phyloP scores from a whole-genome alignment of 768 basidiomycete species.

The Pulveroboletus sp. region DNA sequence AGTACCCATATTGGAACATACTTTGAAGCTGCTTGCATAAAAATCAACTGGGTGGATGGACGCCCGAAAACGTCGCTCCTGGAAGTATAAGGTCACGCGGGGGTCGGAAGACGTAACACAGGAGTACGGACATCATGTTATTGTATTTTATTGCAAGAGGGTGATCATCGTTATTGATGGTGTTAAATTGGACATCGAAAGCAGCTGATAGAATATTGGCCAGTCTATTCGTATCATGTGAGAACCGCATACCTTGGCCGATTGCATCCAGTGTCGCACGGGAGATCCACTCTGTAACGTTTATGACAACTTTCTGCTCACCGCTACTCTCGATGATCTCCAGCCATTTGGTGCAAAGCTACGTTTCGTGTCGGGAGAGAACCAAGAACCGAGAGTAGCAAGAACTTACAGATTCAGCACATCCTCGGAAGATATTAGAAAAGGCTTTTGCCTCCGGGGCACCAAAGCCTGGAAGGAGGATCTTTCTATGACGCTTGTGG shows the following conservation, averaged over 20 bases:
- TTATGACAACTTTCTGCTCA: conserved; percentile 15
- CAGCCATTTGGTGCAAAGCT: conserved; percentile 26
- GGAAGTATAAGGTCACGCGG: conserved; percentile 3
- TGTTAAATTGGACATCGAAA: conserved; percentile 46
- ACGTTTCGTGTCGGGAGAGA: neutral
- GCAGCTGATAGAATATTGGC: conserved; percentile 30
- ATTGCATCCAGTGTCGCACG: conserved; percentile 49
- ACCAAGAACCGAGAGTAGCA: neutral
- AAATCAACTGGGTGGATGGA: conserved; percentile 15
- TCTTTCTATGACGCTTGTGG: conserved; percentile 51
- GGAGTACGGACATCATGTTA: conserved; percentile 10
- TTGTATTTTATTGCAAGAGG: conserved; percentile 6
- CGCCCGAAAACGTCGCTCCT: conserved; percentile 13
- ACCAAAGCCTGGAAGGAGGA: conserved; percentile 56
- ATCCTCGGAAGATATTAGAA: conserved; percentile 44
- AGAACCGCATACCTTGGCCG: conserved; percentile 37
- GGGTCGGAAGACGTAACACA: conserved; percentile 2
- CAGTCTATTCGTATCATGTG: neutral
- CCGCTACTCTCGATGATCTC: conserved; percentile 13
- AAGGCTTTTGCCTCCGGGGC: conserved; percentile 48
- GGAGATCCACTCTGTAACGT: conserved; percentile 33
- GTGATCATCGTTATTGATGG: conserved; percentile 5
- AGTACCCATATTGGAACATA: conserved; percentile 22
- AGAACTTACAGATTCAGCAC: conserved; percentile 22
- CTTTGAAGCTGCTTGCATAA: conserved; percentile 8